Evolutionary conservation across 2,329 filamentous ascomycete genomes (phyloP).

Genomic region (Talaromyces islandicus): DNA sequence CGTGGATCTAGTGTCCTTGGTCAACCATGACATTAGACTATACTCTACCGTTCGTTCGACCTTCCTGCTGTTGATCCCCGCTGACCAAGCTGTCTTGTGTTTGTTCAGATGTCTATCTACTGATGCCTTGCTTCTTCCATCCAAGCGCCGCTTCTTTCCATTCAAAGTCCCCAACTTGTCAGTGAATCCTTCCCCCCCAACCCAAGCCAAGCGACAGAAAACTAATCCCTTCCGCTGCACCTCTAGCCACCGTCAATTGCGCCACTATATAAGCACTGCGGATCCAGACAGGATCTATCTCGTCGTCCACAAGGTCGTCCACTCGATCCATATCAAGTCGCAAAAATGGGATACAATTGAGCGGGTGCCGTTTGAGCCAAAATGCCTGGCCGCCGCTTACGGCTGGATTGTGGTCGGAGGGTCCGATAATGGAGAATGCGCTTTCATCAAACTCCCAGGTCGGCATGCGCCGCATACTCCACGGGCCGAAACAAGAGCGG

Average conservation of each 20-base stretch:
- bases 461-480: slow-evolving; percentile 18
- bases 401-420: slow-evolving; percentile 91
- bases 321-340: slow-evolving; percentile 62
- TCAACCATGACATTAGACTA: slow-evolving; percentile 39
- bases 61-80: slow-evolving; percentile 10
- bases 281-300: slow-evolving; percentile 77
- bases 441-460: slow-evolving; percentile 61
- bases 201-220: not conserved
- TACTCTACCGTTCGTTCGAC: slow-evolving; percentile 28
- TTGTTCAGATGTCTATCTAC: slow-evolving; percentile 57
- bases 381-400: slow-evolving; percentile 78
- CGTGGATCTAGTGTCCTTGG: slow-evolving; percentile 20
- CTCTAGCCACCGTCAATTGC: slow-evolving; percentile 51
- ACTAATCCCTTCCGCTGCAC: slow-evolving; percentile 12
- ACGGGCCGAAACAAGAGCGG: not conserved
- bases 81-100: slow-evolving; percentile 11
- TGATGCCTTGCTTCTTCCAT: slow-evolving; percentile 56
- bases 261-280: slow-evolving; percentile 80
- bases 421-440: slow-evolving; percentile 75
- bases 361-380: slow-evolving; percentile 64
- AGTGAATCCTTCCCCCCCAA: slow-evolving; percentile 23
- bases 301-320: slow-evolving; percentile 69
- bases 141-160: slow-evolving; percentile 61
- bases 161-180: slow-evolving; percentile 62
- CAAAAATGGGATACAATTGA: slow-evolving; percentile 69